These are phyloP conservation scores for Trichoderma harzianum DNA, from an alignment of 2,329 filamentous ascomycete species.

Conservation along the genomic window DNA sequence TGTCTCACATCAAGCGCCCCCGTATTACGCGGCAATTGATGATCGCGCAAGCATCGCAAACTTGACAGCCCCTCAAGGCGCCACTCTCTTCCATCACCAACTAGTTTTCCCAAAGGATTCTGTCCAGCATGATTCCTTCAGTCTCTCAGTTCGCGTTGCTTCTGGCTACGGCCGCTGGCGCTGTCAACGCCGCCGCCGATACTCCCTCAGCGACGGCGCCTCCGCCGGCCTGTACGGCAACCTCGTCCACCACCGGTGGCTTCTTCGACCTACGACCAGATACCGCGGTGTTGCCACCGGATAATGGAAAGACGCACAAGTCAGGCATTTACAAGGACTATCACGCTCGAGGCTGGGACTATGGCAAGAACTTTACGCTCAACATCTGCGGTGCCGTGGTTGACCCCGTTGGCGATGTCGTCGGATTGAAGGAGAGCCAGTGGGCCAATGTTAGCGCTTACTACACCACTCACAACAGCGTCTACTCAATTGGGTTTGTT, in stretches of 20 bases:
- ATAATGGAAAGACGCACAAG: constrained; percentile 44
- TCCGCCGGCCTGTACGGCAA: constrained; percentile 52
- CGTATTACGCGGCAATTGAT: constrained; percentile 13
- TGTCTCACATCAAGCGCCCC: neutral
- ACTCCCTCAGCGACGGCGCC: constrained; percentile 41
- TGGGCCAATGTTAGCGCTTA: constrained; percentile 78
- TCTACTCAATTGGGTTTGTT: constrained; percentile 73
- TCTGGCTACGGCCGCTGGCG: constrained; percentile 34
- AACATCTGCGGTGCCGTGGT: constrained; percentile 80
- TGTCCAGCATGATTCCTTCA: neutral
- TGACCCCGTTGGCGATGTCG: constrained; percentile 58
- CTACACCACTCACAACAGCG: constrained; percentile 62
- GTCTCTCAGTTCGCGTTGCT: constrained; percentile 30
- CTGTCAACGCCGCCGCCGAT: constrained; percentile 36
- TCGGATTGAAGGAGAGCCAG: constrained; percentile 57
- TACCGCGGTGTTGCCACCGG: constrained; percentile 41
- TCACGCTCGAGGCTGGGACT: constrained; percentile 70
- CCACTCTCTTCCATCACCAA: neutral
- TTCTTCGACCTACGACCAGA: constrained; percentile 59
- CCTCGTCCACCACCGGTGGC: constrained; percentile 51
- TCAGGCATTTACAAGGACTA: constrained; percentile 48
- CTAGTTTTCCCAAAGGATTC: neutral
- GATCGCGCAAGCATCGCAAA: constrained; percentile 4
- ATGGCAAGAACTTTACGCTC: constrained; percentile 76
- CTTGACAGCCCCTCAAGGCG: neutral